phyloP scores from a whole-genome alignment of 768 basidiomycete genomes.

The Amanita rimosa region DNA sequence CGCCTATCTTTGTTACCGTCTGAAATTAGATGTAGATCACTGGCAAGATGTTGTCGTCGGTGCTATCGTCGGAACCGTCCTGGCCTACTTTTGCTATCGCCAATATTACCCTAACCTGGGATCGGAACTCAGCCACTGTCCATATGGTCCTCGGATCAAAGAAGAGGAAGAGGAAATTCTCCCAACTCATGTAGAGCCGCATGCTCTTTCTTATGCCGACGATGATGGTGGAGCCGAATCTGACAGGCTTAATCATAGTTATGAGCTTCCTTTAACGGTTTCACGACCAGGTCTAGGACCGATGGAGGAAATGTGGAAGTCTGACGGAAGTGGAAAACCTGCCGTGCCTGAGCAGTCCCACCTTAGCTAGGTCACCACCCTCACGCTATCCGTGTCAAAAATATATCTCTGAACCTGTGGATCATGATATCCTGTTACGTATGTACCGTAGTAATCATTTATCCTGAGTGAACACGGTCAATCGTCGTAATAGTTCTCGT shows the following conservation, averaged over 20 bases:
- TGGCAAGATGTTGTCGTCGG: slow-evolving; percentile 89
- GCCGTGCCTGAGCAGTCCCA: background rate
- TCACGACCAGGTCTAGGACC: slow-evolving; percentile 15
- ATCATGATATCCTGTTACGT: background rate
- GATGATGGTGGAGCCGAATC: slow-evolving; percentile 4
- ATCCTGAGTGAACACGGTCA: background rate
- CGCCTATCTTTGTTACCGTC: slow-evolving; percentile 4
- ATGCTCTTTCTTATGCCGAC: slow-evolving; percentile 9
- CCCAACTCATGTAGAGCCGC: slow-evolving; percentile 19
- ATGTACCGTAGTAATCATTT: background rate
- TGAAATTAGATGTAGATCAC: slow-evolving; percentile 45
- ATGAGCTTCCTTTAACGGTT: slow-evolving; percentile 15
- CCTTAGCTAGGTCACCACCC: background rate
- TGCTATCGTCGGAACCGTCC: slow-evolving; percentile 55
- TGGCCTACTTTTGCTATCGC: slow-evolving; percentile 70
- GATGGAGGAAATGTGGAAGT: slow-evolving; percentile 24
- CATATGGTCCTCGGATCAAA: slow-evolving; percentile 57
- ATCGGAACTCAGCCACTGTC: slow-evolving; percentile 52
- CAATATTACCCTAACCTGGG: slow-evolving; percentile 76
- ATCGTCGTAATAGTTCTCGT: background rate
- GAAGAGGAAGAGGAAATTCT: slow-evolving; percentile 28
- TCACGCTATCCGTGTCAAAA: background rate
- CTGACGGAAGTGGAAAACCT: slow-evolving; percentile 13
- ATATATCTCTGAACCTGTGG: background rate
- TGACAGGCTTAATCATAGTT: slow-evolving; percentile 14